Evolutionary conservation across 208 protist species (phyloP).

Genomic region (Vickermania spadyakhi): DNA sequence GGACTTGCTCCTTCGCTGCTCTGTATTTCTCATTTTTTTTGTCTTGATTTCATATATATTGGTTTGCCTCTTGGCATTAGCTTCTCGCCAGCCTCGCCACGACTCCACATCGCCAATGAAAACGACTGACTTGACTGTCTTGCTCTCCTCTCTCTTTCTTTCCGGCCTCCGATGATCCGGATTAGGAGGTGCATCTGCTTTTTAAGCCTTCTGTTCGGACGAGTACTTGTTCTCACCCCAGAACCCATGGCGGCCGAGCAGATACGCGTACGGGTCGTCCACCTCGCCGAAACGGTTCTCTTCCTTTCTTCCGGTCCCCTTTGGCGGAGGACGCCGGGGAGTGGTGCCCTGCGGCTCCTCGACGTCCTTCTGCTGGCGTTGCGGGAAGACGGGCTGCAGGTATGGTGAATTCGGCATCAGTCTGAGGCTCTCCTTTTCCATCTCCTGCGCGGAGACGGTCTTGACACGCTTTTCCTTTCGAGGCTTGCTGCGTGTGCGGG

Average conservation of each 20-base stretch:
- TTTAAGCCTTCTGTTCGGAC: not conserved
- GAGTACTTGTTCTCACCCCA: slow-evolving; percentile 1
- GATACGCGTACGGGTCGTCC: slow-evolving; percentile 4
- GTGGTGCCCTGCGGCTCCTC: not conserved
- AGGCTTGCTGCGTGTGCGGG: not conserved
- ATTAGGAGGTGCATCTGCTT: too few species aligned
- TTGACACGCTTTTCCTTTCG: not conserved
- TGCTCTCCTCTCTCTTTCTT: too few species aligned
- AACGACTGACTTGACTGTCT: too few species aligned
- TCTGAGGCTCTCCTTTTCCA: not conserved
- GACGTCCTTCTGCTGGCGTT: not conserved
- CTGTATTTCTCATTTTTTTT: too few species aligned
- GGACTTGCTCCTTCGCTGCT: too few species aligned
- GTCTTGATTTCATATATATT: too few species aligned
- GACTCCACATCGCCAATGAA: too few species aligned
- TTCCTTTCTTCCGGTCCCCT: not conserved
- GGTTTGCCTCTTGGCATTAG: too few species aligned
- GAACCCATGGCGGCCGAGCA: slow-evolving; percentile 2
- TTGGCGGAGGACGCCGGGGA: not conserved
- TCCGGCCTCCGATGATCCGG: too few species aligned
- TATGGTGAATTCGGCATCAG: not conserved
- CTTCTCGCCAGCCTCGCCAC: too few species aligned
- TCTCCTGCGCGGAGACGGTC: not conserved
- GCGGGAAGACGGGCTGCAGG: not conserved
- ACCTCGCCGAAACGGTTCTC: not conserved